Conservation (phyloP, 2,329 filamentous ascomycete species). For the Nectriaceae sp. region DNA sequence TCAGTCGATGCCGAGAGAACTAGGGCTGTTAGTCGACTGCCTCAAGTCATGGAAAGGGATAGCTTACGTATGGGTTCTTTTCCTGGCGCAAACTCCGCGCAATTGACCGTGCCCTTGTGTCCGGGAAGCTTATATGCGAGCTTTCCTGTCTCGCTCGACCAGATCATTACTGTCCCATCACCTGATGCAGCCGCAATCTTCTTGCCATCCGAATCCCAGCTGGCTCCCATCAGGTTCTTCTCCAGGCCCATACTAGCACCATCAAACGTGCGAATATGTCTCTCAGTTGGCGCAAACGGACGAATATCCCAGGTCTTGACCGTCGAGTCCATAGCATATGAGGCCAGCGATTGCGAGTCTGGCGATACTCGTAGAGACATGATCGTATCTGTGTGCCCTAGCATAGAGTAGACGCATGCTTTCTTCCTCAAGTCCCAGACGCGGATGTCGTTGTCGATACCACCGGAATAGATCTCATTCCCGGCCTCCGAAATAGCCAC, state of each 20-base stretch:
- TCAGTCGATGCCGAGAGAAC: conserved; percentile 92
- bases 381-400: conserved; percentile 89
- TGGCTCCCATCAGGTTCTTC: conserved; percentile 87
- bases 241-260: conserved; percentile 87
- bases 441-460: conserved; percentile 96
- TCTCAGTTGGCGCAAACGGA: conserved; percentile 87
- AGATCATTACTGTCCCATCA: conserved; percentile 87
- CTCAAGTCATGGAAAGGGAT: background rate
- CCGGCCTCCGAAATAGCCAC: conserved; percentile 91
- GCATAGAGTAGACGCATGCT: conserved; percentile 80
- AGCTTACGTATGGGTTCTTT: conserved; percentile 83
- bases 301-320: conserved; percentile 95
- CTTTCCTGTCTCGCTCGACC: conserved; percentile 87
- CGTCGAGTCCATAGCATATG: conserved; percentile 91
- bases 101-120: conserved; percentile 93
- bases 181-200: conserved; percentile 87
- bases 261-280: conserved; percentile 85
- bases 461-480: conserved; percentile 91
- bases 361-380: conserved; percentile 91
- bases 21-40: conserved; percentile 47
- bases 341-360: conserved; percentile 86
- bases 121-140: conserved; percentile 92
- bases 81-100: conserved; percentile 84
- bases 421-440: conserved; percentile 97
- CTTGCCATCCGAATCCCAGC: conserved; percentile 86